A percentile compares a stretch with the other conserved stretches of the same genome.
These are phyloP conservation scores for Waltergamsia citrina DNA, from an alignment of 2,329 filamentous ascomycete species.

Conservation along the genomic window DNA sequence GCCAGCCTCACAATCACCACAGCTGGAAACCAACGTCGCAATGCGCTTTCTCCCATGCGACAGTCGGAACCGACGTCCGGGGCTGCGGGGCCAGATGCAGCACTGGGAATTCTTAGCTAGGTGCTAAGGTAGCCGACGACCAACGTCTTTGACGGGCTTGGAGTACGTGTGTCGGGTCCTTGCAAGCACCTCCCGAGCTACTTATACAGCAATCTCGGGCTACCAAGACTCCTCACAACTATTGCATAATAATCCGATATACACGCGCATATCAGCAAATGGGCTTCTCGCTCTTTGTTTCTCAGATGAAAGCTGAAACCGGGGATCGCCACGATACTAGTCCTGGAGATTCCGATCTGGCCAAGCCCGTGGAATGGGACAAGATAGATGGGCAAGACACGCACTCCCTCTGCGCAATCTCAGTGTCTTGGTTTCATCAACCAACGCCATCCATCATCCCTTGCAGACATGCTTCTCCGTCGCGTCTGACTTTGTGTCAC, in stretches of 20 bases:
- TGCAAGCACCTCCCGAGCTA: not conserved
- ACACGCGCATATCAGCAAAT: not conserved
- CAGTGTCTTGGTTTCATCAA: not conserved
- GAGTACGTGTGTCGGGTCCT: too few relatives aligned
- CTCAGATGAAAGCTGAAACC: not conserved
- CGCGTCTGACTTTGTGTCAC: not conserved
- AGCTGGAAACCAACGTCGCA: not conserved
- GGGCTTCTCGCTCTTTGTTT: too few relatives aligned
- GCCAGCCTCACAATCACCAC: not conserved
- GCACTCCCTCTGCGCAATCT: not conserved
- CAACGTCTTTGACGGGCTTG: too few relatives aligned
- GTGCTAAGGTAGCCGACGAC: too few relatives aligned
- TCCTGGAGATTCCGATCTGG: not conserved
- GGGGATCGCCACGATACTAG: not conserved
- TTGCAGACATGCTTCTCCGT: too few relatives aligned
- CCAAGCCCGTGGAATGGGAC: constrained; percentile 1
- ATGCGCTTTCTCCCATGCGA: not conserved
- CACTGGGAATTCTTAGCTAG: not conserved
- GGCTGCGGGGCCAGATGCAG: not conserved
- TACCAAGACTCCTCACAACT: not conserved
- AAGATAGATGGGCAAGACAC: constrained; percentile 1
- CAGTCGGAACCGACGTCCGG: too few relatives aligned
- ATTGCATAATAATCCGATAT: not conserved
- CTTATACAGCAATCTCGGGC: too few relatives aligned
- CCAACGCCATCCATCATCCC: not conserved